Percentiles rank a stretch among this genome's conserved stretches.
Evolutionary conservation across 305 asterid species (phyloP).

Genomic region (Striga hermonthica): DNA sequence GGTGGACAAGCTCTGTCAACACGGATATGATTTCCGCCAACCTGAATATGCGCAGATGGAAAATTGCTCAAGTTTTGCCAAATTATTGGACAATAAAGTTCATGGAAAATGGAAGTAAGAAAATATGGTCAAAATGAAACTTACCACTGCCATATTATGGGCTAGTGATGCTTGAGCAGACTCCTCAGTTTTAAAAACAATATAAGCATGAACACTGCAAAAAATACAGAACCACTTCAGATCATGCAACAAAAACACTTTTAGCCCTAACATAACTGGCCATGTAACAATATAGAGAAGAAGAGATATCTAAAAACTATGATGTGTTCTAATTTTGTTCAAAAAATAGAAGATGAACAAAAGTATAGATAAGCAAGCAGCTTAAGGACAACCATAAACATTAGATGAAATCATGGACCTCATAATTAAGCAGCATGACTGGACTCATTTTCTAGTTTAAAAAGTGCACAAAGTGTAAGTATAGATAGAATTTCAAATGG

Average conservation of each 20-base stretch:
- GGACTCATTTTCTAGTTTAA: constrained; percentile 1
- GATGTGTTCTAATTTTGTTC: too few species aligned
- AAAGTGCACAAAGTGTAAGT: background rate
- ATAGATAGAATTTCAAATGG: background rate
- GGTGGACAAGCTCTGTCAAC: constrained; percentile 99
- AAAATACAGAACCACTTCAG: constrained; percentile 4
- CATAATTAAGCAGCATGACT: background rate
- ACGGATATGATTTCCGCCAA: constrained; percentile 87
- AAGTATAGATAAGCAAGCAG: too few species aligned
- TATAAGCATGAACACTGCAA: constrained; percentile 86
- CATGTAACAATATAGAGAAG: constrained; percentile 1
- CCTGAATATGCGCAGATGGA: constrained; percentile 42
- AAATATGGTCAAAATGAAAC: constrained; percentile 28
- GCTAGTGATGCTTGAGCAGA: constrained; percentile 79
- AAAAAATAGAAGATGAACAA: too few species aligned
- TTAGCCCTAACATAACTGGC: constrained; percentile 7
- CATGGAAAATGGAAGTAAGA: constrained; percentile 15
- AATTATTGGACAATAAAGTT: background rate
- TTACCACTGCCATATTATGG: constrained; percentile 88
- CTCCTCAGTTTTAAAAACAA: constrained; percentile 82
- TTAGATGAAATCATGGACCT: background rate
- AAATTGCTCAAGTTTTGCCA: background rate
- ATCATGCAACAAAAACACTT: background rate
- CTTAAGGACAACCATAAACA: constrained; percentile 1
- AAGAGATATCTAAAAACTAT: background rate